Evolutionary conservation across 768 basidiomycete genomes (phyloP), one percentile per base, ranked within the genome.

Genomic region (Floccularia luteovirens): DNA sequence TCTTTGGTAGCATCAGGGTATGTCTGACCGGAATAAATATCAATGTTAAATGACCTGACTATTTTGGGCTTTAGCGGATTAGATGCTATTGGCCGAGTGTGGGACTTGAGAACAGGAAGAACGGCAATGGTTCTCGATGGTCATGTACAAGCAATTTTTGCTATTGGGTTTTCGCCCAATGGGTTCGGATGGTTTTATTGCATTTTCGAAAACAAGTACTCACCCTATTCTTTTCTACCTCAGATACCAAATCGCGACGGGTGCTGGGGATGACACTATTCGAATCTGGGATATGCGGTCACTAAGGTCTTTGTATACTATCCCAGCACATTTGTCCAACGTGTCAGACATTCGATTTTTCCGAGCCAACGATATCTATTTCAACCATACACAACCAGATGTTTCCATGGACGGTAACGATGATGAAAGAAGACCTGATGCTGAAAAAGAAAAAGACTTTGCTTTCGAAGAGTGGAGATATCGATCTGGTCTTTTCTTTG

Each of bases 101-200:
- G 96, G 96, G 96, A 99, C 61, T 57, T 94, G 14, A 77, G 96
- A 34, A 93, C 92, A 11, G 96, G 96, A 5, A 71, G 89, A 52
- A 97, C 94, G 1, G 91, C 92, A 0, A 96, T 97, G 92, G 91
- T 98, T 3, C 77, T 99, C 24, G 94, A 98, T 47, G 96, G 96
- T 1, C 96, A 99, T 48, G 85, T 93, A 2, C 82, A 94, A 60
- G 83, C 89, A 45, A 91, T 99, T 47, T 84, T 90, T 44, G 69
- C 88, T 3, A 83, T 93, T 47, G 83, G 79, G 41, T 99, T 98
- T 62, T 92, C 92, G 22, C 93, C 94, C 4, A 97, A 93, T 52
- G 91, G 94, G 91, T 94, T 56, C 45, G 84, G 53, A 58, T 65
- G 35, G 44, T 43, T 48, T 36, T 47, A 32, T 27, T 43, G 35